These are phyloP conservation scores for Neoboletus magnificus DNA, from an alignment of 768 basidiomycete genomes.

Conservation along the genomic window DNA sequence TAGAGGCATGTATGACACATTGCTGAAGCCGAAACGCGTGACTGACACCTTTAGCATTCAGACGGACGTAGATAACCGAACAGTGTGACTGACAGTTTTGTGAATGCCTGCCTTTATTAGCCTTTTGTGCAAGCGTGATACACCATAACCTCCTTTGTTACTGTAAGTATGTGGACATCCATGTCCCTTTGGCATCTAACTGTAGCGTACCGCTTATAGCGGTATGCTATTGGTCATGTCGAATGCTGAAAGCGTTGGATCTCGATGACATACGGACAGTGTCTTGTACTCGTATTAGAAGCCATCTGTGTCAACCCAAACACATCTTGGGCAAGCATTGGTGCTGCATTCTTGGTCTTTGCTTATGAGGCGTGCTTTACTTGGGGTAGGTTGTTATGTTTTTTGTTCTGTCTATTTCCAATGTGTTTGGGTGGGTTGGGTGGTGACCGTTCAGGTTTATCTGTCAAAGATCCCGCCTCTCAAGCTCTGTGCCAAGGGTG, in stretches of 20 bases:
- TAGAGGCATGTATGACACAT: no score
- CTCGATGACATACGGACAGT: neutral
- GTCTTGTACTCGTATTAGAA: neutral
- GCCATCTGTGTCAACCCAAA: neutral
- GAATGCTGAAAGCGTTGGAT: neutral
- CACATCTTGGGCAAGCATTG: neutral
- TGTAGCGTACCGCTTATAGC: neutral
- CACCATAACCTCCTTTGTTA: neutral
- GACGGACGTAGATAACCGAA: no score
- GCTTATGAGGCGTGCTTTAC: neutral
- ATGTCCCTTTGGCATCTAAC: neutral
- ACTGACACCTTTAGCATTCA: no score
- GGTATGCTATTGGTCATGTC: neutral
- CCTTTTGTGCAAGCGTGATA: no score
- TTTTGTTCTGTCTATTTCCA: neutral
- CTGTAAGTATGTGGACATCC: neutral
- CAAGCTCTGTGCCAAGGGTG: neutral
- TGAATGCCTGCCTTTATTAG: no score
- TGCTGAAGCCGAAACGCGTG: no score
- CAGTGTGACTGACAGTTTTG: no score
- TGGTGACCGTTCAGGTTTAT: neutral
- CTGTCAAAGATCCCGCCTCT: neutral
- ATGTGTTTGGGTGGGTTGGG: neutral
- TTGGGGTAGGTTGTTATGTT: neutral
- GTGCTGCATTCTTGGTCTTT: neutral